Percentiles rank a stretch among this genome's conserved stretches.
Evolutionary conservation across 352 stramenopile species (phyloP).

Genomic region (Pythium aristosporum): DNA sequence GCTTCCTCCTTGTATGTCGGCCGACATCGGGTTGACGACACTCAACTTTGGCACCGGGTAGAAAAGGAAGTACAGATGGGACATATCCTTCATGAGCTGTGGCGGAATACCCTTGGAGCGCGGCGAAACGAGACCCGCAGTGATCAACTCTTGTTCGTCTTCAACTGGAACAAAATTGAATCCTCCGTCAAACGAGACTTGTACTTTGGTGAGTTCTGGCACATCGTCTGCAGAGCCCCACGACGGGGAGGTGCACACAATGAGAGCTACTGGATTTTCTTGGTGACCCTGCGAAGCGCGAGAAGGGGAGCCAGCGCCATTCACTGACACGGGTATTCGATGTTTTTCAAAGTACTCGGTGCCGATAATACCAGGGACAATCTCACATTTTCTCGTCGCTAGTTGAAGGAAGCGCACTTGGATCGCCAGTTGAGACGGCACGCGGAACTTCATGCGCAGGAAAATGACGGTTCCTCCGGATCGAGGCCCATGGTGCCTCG

Average conservation of each 20-base stretch:
- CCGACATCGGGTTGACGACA: slow-evolving; percentile 57
- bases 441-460: slow-evolving; percentile 73
- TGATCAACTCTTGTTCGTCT: slow-evolving; percentile 21
- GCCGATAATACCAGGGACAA: slow-evolving; percentile 21
- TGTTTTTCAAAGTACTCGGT: slow-evolving; percentile 18
- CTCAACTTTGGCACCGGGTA: slow-evolving; percentile 55
- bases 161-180: slow-evolving; percentile 47
- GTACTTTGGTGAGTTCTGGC: slow-evolving; percentile 62
- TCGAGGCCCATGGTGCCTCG: slow-evolving; percentile 62
- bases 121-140: slow-evolving; percentile 4
- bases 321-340: neutral
- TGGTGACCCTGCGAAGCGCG: slow-evolving; percentile 6
- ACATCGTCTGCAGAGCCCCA: slow-evolving; percentile 34
- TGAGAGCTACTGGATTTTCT: slow-evolving; percentile 39
- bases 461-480: slow-evolving; percentile 54
- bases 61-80: slow-evolving; percentile 77
- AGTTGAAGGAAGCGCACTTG: slow-evolving; percentile 57
- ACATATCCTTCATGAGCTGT: slow-evolving; percentile 52
- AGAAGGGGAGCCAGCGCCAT: neutral
- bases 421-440: slow-evolving; percentile 44
- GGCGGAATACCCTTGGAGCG: slow-evolving; percentile 16
- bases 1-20: slow-evolving; percentile 63
- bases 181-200: slow-evolving; percentile 67
- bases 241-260: slow-evolving; percentile 44
- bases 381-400: slow-evolving; percentile 22